Evolutionary conservation across 2,329 filamentous ascomycete genomes (phyloP), one percentile per base, ranked within the genome.

Genomic region (Penicillium sp.): DNA sequence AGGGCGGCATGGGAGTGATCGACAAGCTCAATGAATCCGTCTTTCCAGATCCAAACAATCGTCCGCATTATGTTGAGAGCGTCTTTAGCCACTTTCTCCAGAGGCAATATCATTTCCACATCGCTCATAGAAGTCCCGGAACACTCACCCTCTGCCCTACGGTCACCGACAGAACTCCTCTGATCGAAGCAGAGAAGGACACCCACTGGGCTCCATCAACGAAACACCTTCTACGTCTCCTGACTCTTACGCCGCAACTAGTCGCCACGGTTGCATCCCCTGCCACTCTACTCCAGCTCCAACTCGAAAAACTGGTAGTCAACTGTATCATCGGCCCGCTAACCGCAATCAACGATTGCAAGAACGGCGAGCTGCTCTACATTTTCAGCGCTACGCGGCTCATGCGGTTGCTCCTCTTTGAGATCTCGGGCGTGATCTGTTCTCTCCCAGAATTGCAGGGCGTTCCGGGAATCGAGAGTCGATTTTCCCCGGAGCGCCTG

Each of bases 1-100:
- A 89, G 49, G 88, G 92, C 54, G 89, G 91, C 1, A 81, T 97
- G 69, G 92, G 93, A 0, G 75, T 89, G 1, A 76, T 89, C n/a
- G 90, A 97, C 42, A 79, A 84, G 42, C 78, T 96, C 35, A 89
- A 89, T 60, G 70, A 78, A 29, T 69, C 78, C 9, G 68, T 95
- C 25, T 96, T 95, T 58, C 78, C 81, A 0, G 80, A 91, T 53
- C 76, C 80, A 0, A 66, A 71, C 0, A 75, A 72, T 0, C 79
- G 87, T 24, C 93, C 93, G 2, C 82, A 81, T 47, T 95, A 95
- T 60, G 77, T 96, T 50, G 69, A 90, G 25, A 89, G 88, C 7
- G 76, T 84, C 55, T 74, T 82, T 46, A 81, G 78, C 7, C 83
- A 86, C 60, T 81, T 79, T 28, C 68, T 81, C 20, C 75, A 78